Conservation (phyloP, 352 stramenopile species). For the Globisporangium cederbergense region DNA sequence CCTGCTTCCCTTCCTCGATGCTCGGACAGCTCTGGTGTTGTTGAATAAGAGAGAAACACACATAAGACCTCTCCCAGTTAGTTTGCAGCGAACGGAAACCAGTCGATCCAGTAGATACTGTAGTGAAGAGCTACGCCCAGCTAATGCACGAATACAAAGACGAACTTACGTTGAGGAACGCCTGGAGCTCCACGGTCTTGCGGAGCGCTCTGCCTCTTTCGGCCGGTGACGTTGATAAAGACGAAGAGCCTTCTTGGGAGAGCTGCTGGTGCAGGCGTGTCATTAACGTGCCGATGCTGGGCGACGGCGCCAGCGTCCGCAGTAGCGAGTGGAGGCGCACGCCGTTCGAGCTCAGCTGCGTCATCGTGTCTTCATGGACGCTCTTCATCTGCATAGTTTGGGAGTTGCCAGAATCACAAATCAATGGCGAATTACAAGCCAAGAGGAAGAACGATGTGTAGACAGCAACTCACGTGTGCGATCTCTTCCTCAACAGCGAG, state of each 20-base stretch:
- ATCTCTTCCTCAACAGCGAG: conserved; percentile 59
- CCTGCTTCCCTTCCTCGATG: conserved; percentile 59
- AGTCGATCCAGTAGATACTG: neutral
- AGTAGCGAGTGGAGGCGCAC: conserved; percentile 63
- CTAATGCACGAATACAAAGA: conserved; percentile 2
- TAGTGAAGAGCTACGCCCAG: neutral
- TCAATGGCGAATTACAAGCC: neutral
- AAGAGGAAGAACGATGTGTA: neutral
- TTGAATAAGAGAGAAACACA: neutral
- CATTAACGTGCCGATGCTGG: conserved; percentile 69
- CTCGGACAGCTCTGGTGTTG: conserved; percentile 65
- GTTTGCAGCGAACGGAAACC: conserved; percentile 21
- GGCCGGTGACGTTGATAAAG: conserved; percentile 10
- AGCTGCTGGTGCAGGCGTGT: conserved; percentile 72
- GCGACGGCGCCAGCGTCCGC: conserved; percentile 50
- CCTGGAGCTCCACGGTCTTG: conserved; percentile 63
- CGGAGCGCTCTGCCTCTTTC: conserved; percentile 22
- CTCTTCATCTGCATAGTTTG: conserved; percentile 34
- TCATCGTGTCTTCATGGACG: conserved; percentile 41
- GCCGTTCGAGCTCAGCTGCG: conserved; percentile 54
- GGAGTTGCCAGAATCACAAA: neutral
- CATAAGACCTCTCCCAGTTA: conserved; percentile 17
- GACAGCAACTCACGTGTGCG: conserved; percentile 30
- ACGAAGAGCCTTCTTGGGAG: conserved; percentile 27
- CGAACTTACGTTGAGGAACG: conserved; percentile 56